phyloP scores from a whole-genome alignment of 768 basidiomycete species.

The Rhodotorula sphaerocarpa region DNA sequence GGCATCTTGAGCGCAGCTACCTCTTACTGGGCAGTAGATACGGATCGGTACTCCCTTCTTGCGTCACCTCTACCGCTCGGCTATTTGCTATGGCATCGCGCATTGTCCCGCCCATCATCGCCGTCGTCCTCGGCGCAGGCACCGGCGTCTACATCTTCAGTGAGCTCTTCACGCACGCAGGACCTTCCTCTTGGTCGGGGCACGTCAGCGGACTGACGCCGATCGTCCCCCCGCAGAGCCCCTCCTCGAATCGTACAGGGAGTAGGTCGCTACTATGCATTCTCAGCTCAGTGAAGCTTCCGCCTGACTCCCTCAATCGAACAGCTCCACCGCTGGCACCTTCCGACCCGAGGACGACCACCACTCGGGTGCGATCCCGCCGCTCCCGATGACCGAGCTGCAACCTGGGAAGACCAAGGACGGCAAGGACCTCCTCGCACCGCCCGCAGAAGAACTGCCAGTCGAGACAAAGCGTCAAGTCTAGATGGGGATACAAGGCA shows the following conservation, averaged over 20 bases:
- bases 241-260: constrained; percentile 24
- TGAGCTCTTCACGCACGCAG: not conserved
- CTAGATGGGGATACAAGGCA: not conserved
- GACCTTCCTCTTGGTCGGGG: too few species aligned
- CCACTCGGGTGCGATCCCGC: constrained; percentile 25
- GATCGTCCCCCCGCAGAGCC: constrained; percentile 17
- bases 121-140: constrained; percentile 10
- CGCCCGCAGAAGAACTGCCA: constrained; percentile 1
- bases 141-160: constrained; percentile 32
- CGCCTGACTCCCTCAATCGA: too few species aligned
- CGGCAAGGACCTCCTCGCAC: constrained; percentile 16
- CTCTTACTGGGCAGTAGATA: too few species aligned
- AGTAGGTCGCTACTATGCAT: too few species aligned
- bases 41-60: too few species aligned
- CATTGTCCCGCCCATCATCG: constrained; percentile 7
- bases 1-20: too few species aligned
- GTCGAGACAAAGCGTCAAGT: not conserved
- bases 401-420: constrained; percentile 21
- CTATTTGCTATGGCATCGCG: constrained; percentile 1
- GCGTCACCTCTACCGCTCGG: not conserved
- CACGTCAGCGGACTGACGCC: not conserved
- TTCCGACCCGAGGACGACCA: constrained; percentile 33
- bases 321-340: constrained; percentile 25
- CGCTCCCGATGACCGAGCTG: constrained; percentile 14
- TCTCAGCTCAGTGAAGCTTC: too few species aligned